Evolutionary conservation across 129 eudicot genomes (phyloP), one percentile per base, ranked within the genome.

Genomic region (Flaveria trinervia): DNA sequence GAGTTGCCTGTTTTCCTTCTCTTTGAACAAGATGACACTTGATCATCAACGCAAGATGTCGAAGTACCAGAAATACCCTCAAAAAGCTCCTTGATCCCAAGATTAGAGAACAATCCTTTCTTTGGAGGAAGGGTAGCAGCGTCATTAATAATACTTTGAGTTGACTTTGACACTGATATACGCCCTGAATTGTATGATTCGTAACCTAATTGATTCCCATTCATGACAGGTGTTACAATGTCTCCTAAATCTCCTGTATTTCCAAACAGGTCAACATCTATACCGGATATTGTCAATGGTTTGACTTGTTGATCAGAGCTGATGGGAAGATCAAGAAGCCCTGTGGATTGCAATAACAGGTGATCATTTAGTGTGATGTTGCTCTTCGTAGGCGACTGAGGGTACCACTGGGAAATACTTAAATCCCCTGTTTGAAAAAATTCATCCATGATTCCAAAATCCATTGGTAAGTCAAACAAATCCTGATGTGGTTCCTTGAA

Each of bases 61-160:
- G 85, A 78, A 76, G 77, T 80, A 74, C 87, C 82, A 48, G 88
- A 71, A 49, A 67, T 69, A 61, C 85, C 91, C 69, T 85, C 89
- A 57, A 91, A 83, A 70, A 86, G 80, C 85, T 83, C 89, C 45
- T 86, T 87, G 48, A 91, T 88, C 33, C 99, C 99, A 74, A 91
- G 84, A 82, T 89, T 84, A 48, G 99, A 91, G 88, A 94, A 91
- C 71, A 94, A 83, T 17, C 87, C 87, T 65, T 89, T 87, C 51
- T 82, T 74, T 3, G 84, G 80, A 65, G 56, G 72, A 75, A 45
- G 61, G 61, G 73, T 77, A 65, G 66, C 66, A 11, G 78, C 3
- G 64, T 68, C 83, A 44, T 36, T 77, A 30, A 20, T 45, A 10
- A 77, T 75, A 41, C 50, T 61, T 71, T 69, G 80, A 59, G 77